Evolutionary conservation across 2,329 filamentous ascomycete genomes (phyloP), one percentile per base, ranked within the genome.

Genomic region (Elsinoe perseae): DNA sequence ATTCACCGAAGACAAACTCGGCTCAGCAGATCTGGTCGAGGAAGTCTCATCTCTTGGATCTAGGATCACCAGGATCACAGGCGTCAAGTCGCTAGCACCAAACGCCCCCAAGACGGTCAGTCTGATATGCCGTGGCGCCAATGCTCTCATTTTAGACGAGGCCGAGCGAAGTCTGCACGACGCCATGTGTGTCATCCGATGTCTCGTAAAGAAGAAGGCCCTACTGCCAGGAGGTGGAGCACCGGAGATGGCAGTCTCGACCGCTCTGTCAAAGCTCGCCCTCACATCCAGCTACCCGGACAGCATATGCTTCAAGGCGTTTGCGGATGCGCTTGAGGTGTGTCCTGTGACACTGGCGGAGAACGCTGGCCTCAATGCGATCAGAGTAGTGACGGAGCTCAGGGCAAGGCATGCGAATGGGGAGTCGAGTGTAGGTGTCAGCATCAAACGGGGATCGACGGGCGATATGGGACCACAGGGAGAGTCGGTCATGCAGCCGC

Each of bases 171-270:
- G 87, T 63, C 81, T 98, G 56, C 93, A 98, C 79, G 93, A 98
- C 67, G 93, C 93, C 27, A 89, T 97, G 62, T 98, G 93, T 70
- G 93, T 97, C 52, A 91, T 98, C 65, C 87, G 93, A 65, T 98
- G 93, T 70, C 76, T 98, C 59, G 93, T 98, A 64, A 98, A 98
- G 84, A 98, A 97, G 83, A 95, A 95, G 77, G 93, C 93, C n/a
- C 82, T 98, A 57, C 95, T 98, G 66, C 92, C 95, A 12, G 93
- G 93, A 72, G 93, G 93, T 67, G 93, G 93, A 69, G 93, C 93
- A 1, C 89, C 93, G 23, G 93, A 98, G 74, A 95, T 97, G 66
- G 91, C 97, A 74, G 92, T 98, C 65, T 89, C 93, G 20, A 87
- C 93, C 56, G 82, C 89, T 67, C 81, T 98, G 30, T 83, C 86